These are phyloP conservation scores for Gautieria morchelliformis DNA, from an alignment of 768 basidiomycete species.

Conservation along the genomic window DNA sequence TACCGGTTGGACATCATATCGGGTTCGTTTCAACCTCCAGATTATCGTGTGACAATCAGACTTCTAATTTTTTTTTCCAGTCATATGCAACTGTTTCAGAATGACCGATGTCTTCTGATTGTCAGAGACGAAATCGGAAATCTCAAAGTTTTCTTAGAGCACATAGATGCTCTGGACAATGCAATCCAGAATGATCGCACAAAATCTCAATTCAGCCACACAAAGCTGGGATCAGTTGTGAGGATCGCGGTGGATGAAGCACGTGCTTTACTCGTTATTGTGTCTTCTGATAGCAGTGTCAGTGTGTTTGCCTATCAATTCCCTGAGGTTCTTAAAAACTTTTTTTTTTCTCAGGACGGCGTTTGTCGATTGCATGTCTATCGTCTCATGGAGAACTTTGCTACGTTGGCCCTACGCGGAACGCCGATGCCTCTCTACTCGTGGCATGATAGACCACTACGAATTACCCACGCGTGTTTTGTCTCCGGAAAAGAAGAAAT, in stretches of 20 bases:
- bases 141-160: constrained; percentile 32
- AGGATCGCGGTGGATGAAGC: constrained; percentile 44
- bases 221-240: constrained; percentile 37
- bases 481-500: constrained; percentile 44
- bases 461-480: constrained; percentile 32
- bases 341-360: neutral
- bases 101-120: constrained; percentile 33
- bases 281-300: constrained; percentile 1
- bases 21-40: constrained; percentile 16
- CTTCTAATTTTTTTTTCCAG: constrained; percentile 12
- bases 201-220: constrained; percentile 28
- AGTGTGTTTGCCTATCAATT: neutral
- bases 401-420: constrained; percentile 32
- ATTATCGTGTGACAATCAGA: no score
- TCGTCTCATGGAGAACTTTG: constrained; percentile 35
- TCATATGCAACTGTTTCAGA: constrained; percentile 31
- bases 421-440: constrained; percentile 28
- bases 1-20: constrained; percentile 21
- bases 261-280: constrained; percentile 36
- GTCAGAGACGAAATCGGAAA: constrained; percentile 25
- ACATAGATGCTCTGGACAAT: constrained; percentile 19
- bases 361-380: constrained; percentile 34
- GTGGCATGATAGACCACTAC: constrained; percentile 31
- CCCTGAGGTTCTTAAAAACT: neutral
- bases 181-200: constrained; percentile 18